These are phyloP conservation scores for Kodamaea fukazawae DNA, from an alignment of 805 yeast species.

Conservation along the genomic window DNA sequence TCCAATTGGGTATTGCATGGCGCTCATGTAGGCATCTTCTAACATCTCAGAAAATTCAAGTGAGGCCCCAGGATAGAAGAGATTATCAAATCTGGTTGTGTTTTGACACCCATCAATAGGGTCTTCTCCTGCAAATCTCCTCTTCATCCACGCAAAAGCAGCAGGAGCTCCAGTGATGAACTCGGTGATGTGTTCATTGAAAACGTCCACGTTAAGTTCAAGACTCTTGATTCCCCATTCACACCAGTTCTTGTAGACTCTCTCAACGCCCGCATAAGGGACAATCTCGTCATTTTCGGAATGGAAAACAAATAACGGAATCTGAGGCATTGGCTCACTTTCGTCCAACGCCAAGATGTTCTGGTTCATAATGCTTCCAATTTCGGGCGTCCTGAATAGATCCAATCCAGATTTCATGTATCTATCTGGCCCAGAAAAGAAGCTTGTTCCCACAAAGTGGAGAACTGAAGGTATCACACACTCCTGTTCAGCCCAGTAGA, in stretches of 20 bases:
- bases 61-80: conserved; percentile 43
- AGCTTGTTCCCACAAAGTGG: not conserved
- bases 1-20: not conserved
- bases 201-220: conserved; percentile 3
- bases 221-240: conserved; percentile 7
- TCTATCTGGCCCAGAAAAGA: not conserved
- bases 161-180: conserved; percentile 11
- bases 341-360: not conserved
- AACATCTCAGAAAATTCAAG: not conserved
- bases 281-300: conserved; percentile 9
- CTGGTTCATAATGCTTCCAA: not conserved
- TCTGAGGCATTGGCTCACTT: conserved; percentile 3
- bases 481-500: not conserved
- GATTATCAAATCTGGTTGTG: conserved; percentile 42
- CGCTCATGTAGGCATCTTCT: not conserved
- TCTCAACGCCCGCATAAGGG: conserved; percentile 6
- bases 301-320: conserved; percentile 11
- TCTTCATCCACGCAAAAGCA: conserved; percentile 18
- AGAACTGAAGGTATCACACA: not conserved
- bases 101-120: conserved; percentile 17
- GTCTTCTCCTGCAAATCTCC: conserved; percentile 13
- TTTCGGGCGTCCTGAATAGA: not conserved
- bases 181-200: conserved; percentile 17
- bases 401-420: not conserved
- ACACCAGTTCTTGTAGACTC: conserved; percentile 12